Evolutionary conservation across 75 land plant species (phyloP).

Genomic region (Azolla pinnata): DNA sequence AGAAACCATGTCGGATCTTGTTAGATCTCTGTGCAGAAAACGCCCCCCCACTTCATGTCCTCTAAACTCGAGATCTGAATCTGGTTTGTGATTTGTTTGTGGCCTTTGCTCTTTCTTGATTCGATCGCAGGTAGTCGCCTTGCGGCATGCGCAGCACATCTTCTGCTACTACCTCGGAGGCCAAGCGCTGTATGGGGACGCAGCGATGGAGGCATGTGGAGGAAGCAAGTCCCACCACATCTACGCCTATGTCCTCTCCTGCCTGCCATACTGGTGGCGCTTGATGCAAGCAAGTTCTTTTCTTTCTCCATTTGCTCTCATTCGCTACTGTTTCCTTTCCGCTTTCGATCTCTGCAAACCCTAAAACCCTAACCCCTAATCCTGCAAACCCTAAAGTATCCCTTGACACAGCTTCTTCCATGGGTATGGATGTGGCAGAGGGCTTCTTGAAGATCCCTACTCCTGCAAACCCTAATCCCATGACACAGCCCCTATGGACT

Average conservation of each 20-base stretch:
- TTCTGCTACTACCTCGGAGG: conserved; percentile 37
- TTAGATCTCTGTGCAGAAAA: too few species aligned
- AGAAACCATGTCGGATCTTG: too few species aligned
- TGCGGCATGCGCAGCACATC: conserved; percentile 34
- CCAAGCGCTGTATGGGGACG: conserved; percentile 14
- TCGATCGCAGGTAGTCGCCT: conserved; percentile 28
- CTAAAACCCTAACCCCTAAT: too few species aligned
- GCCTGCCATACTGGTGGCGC: conserved; percentile 48
- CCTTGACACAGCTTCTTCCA: neutral
- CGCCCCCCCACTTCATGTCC: too few species aligned
- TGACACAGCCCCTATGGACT: too few species aligned
- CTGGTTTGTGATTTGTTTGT: too few species aligned
- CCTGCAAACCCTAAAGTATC: conserved; percentile 1
- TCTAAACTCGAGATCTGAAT: too few species aligned
- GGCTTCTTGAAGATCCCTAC: neutral
- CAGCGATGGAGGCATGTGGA: conserved; percentile 13
- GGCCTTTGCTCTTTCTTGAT: too few species aligned
- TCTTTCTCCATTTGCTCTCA: neutral
- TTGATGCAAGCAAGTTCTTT: conserved; percentile 35
- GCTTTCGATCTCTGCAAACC: too few species aligned
- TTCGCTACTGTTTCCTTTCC: too few species aligned
- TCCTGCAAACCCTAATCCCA: neutral
- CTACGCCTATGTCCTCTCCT: conserved; percentile 31
- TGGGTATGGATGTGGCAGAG: neutral
- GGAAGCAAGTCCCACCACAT: conserved; percentile 16